Evolutionary conservation across 2,329 filamentous ascomycete genomes (phyloP).

Genomic region (Aspergillus pseudotamarii): DNA sequence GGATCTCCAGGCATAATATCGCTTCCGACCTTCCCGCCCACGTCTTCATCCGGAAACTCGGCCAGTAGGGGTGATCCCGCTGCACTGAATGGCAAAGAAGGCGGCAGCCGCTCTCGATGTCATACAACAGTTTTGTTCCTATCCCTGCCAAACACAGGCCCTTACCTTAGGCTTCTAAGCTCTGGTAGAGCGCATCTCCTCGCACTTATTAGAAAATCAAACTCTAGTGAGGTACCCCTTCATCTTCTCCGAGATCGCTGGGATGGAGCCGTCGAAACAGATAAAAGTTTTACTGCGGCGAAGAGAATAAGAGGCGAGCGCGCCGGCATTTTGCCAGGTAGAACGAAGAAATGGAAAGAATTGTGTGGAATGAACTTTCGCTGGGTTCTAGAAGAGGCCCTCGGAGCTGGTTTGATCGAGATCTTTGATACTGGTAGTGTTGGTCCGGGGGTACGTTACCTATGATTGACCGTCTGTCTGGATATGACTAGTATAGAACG

Average conservation of each 20-base stretch:
- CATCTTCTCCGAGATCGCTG: slow-evolving; percentile 61
- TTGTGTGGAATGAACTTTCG: slow-evolving; percentile 63
- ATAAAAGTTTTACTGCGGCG: slow-evolving; percentile 48
- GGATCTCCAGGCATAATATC: slow-evolving; percentile 48
- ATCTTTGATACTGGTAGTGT: slow-evolving; percentile 66
- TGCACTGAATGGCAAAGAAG: neutral
- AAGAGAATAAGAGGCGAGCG: slow-evolving; percentile 61
- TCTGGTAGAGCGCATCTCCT: slow-evolving; percentile 59
- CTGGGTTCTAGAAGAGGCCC: slow-evolving; percentile 63
- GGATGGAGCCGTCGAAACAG: slow-evolving; percentile 61
- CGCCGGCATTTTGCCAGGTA: slow-evolving; percentile 56
- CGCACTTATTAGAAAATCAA: slow-evolving; percentile 54
- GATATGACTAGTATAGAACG: neutral
- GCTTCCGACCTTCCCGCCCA: slow-evolving; percentile 32
- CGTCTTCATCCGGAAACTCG: slow-evolving; percentile 20
- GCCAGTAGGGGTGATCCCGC: slow-evolving; percentile 30
- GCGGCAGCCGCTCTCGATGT: slow-evolving; percentile 16
- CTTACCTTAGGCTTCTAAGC: slow-evolving; percentile 60
- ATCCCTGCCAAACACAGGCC: slow-evolving; percentile 62
- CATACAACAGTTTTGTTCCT: slow-evolving; percentile 49
- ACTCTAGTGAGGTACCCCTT: slow-evolving; percentile 57
- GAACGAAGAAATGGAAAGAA: slow-evolving; percentile 65
- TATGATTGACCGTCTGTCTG: slow-evolving; percentile 25
- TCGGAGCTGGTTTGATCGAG: slow-evolving; percentile 64
- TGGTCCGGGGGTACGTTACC: slow-evolving; percentile 54